Evolutionary conservation across 495 filamentous ascomycete species (phyloP).

Genomic region (Podospora fimiseda): DNA sequence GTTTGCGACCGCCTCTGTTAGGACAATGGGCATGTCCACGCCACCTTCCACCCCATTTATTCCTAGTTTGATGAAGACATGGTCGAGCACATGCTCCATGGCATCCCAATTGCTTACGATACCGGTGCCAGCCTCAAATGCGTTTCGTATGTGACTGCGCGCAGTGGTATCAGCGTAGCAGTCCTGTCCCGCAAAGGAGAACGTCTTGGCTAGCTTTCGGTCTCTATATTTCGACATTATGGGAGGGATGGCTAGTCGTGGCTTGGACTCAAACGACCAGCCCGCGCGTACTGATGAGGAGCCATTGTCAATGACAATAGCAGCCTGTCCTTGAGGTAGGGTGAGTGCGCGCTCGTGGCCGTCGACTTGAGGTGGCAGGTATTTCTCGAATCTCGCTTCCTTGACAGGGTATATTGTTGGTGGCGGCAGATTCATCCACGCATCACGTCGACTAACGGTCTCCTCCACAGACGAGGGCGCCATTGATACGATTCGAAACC

Average conservation of each 20-base stretch:
- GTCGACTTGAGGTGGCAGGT: conserved; percentile 58
- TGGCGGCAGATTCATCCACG: conserved; percentile 38
- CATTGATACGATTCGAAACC: conserved; percentile 23
- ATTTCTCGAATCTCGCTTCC: conserved; percentile 75
- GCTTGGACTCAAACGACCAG: conserved; percentile 82
- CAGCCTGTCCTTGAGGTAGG: conserved; percentile 40
- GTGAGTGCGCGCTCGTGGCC: conserved; percentile 57
- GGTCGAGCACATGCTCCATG: conserved; percentile 87
- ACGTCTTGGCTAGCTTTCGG: conserved; percentile 81
- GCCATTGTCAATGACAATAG: conserved; percentile 98
- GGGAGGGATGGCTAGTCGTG: conserved; percentile 73
- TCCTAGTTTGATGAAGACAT: conserved; percentile 86
- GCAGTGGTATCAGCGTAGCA: conserved; percentile 91
- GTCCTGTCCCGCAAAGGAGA: conserved; percentile 84
- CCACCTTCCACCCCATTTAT: conserved; percentile 66
- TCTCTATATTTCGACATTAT: conserved; percentile 92
- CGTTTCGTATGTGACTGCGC: conserved; percentile 78
- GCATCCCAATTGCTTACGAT: conserved; percentile 97
- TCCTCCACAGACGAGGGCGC: conserved; percentile 39
- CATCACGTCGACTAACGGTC: conserved; percentile 26
- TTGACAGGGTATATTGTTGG: conserved; percentile 47
- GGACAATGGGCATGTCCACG: conserved; percentile 80
- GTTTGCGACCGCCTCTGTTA: conserved; percentile 95
- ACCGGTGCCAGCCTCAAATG: conserved; percentile 83
- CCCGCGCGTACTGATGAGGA: conserved; percentile 84